phyloP scores from a whole-genome alignment of 176 grass and related monocot species.

The Oryza nivara region DNA sequence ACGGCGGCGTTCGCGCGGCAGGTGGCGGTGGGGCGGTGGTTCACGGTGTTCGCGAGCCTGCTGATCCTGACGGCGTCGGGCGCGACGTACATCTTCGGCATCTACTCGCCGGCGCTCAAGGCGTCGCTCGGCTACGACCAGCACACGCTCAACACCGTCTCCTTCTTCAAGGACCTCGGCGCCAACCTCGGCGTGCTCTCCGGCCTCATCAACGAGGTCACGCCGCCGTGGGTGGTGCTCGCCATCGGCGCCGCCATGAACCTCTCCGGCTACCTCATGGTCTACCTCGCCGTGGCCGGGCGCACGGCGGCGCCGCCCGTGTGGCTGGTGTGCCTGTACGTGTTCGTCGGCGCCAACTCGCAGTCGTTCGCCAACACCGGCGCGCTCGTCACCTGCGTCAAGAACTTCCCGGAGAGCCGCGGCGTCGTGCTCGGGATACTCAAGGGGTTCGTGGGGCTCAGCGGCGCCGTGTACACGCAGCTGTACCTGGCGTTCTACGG shows the following conservation, averaged over 20 bases:
- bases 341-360: conserved; percentile 63
- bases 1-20: conserved; percentile 55
- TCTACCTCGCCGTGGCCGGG: conserved; percentile 67
- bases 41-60: conserved; percentile 84
- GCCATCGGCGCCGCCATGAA: conserved; percentile 72
- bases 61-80: conserved; percentile 75
- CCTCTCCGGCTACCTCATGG: conserved; percentile 73
- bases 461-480: conserved; percentile 80
- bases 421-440: conserved; percentile 77
- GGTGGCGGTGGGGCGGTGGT: conserved; percentile 72
- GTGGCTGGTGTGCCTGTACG: conserved; percentile 67
- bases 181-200: conserved; percentile 72
- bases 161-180: conserved; percentile 89
- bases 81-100: conserved; percentile 84
- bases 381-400: conserved; percentile 48
- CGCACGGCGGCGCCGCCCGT: conserved; percentile 21
- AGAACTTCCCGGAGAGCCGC: conserved; percentile 59
- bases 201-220: conserved; percentile 75
- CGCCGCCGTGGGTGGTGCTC: conserved; percentile 75
- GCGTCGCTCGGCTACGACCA: conserved; percentile 75
- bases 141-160: conserved; percentile 77
- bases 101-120: conserved; percentile 68
- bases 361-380: conserved; percentile 53
- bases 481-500: conserved; percentile 68
- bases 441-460: conserved; percentile 78